phyloP scores from a whole-genome alignment of 441 rosid genomes.

The Viola pubescens region DNA sequence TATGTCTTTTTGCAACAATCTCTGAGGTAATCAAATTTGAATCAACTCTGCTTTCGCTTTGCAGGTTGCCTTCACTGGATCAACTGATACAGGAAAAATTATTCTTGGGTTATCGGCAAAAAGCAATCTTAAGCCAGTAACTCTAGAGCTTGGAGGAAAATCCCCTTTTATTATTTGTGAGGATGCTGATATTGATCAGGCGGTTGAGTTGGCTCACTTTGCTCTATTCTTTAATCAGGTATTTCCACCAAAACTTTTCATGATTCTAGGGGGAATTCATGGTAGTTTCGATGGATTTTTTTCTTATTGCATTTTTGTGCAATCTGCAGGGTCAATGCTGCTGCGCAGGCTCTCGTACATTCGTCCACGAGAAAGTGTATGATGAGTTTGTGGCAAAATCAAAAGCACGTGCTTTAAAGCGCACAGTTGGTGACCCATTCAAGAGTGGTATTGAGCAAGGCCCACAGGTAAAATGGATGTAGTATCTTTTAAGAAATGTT shows the following conservation, averaged over 20 bases:
- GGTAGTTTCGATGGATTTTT: neutral
- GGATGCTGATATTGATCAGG: slow-evolving; percentile 70
- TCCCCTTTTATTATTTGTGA: slow-evolving; percentile 78
- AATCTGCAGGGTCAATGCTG: slow-evolving; percentile 78
- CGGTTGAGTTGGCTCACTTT: slow-evolving; percentile 76
- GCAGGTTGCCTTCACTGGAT: slow-evolving; percentile 85
- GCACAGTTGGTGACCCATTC: slow-evolving; percentile 83
- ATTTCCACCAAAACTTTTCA: neutral
- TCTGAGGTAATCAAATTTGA: neutral
- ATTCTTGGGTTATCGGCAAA: slow-evolving; percentile 61
- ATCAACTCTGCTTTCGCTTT: slow-evolving; percentile 6
- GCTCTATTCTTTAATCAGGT: slow-evolving; percentile 90
- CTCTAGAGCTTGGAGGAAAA: slow-evolving; percentile 86
- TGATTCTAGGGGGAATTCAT: neutral
- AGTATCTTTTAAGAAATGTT: neutral
- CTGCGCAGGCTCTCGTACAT: slow-evolving; percentile 85
- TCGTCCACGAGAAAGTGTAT: slow-evolving; percentile 64
- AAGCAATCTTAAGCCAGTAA: slow-evolving; percentile 84
- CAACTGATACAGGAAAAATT: slow-evolving; percentile 53
- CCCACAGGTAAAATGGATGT: slow-evolving; percentile 53
- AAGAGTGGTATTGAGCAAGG: slow-evolving; percentile 75
- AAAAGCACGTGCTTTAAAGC: slow-evolving; percentile 62
- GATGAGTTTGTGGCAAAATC: slow-evolving; percentile 79
- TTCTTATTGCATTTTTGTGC: neutral
- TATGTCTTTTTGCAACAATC: no score